A percentile compares a stretch with the other conserved stretches of the same genome.
phyloP scores from a whole-genome alignment of 768 basidiomycete species.

The Boletus tomentosulus region DNA sequence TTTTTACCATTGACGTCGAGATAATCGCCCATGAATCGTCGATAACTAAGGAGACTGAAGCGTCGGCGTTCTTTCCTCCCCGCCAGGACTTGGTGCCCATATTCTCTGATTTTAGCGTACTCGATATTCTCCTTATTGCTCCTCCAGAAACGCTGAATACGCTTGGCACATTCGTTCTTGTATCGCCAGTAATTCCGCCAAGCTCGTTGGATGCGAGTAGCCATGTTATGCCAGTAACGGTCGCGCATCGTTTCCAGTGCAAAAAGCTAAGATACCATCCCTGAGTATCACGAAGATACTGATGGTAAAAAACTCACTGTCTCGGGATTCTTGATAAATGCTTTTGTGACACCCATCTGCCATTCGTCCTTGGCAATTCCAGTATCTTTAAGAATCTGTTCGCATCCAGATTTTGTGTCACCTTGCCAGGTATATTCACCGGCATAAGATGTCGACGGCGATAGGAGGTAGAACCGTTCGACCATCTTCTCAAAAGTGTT shows the following conservation, averaged over 20 bases:
- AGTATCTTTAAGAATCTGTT: constrained; percentile 89
- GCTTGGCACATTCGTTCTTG: constrained; percentile 89
- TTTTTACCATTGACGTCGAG: constrained; percentile 83
- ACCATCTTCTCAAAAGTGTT: constrained; percentile 99
- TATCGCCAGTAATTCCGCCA: constrained; percentile 95
- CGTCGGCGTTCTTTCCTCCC: constrained; percentile 90
- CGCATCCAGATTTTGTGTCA: constrained; percentile 85
- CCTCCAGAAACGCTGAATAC: constrained; percentile 98
- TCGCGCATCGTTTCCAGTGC: constrained; percentile 99
- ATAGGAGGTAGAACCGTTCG: constrained; percentile 94
- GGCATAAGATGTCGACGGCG: constrained; percentile 93
- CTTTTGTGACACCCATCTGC: constrained; percentile 99
- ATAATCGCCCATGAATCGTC: constrained; percentile 96
- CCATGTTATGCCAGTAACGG: constrained; percentile 99
- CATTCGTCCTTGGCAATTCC: constrained; percentile 96
- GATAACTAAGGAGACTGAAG: constrained; percentile 90
- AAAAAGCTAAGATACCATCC: constrained; percentile 63
- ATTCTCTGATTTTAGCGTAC: constrained; percentile 88
- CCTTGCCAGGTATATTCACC: constrained; percentile 98
- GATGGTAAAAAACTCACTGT: constrained; percentile 52
- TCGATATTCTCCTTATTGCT: constrained; percentile 93
- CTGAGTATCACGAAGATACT: neutral
- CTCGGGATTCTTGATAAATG: constrained; percentile 99
- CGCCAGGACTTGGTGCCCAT: constrained; percentile 89
- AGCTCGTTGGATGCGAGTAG: constrained; percentile 90